Percentiles rank a stretch among this genome's conserved stretches.
Evolutionary conservation across 2,329 filamentous ascomycete genomes (phyloP).

Genomic region (Hirsutella rhossiliensis): DNA sequence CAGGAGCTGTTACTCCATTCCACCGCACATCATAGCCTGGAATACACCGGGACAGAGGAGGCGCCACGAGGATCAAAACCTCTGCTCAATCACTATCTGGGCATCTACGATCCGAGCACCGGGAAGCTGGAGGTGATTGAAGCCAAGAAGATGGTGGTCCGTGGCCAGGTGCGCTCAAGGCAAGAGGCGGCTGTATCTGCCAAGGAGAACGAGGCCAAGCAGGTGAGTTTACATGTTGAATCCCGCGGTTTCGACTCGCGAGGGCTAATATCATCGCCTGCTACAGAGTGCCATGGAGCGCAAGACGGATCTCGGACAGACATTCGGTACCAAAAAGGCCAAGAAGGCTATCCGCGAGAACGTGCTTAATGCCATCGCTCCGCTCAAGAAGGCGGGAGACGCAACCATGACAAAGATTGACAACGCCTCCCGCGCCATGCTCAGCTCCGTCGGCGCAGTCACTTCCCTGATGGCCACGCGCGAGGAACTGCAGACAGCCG

Average conservation of each 20-base stretch:
- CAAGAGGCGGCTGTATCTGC: constrained; percentile 36
- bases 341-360: constrained; percentile 62
- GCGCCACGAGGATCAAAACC: constrained; percentile 16
- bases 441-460: constrained; percentile 49
- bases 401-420: constrained; percentile 37
- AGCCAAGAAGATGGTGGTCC: constrained; percentile 51
- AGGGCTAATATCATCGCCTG: neutral
- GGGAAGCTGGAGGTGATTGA: constrained; percentile 49
- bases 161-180: constrained; percentile 44
- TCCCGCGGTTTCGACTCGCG: neutral
- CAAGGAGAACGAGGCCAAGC: constrained; percentile 16
- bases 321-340: constrained; percentile 78
- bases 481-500: constrained; percentile 50
- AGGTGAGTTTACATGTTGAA: constrained; percentile 10
- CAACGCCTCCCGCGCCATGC: constrained; percentile 43
- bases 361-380: constrained; percentile 58
- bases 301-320: constrained; percentile 58
- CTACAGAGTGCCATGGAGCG: constrained; percentile 45
- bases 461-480: constrained; percentile 55
- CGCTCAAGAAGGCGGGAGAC: constrained; percentile 22
- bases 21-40: constrained; percentile 40
- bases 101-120: constrained; percentile 48
- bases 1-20: constrained; percentile 46
- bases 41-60: constrained; percentile 46
- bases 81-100: constrained; percentile 50